Base-by-base conservation (phyloP, 495 filamentous ascomycete genomes). In the Neurospora sp. region DNA sequence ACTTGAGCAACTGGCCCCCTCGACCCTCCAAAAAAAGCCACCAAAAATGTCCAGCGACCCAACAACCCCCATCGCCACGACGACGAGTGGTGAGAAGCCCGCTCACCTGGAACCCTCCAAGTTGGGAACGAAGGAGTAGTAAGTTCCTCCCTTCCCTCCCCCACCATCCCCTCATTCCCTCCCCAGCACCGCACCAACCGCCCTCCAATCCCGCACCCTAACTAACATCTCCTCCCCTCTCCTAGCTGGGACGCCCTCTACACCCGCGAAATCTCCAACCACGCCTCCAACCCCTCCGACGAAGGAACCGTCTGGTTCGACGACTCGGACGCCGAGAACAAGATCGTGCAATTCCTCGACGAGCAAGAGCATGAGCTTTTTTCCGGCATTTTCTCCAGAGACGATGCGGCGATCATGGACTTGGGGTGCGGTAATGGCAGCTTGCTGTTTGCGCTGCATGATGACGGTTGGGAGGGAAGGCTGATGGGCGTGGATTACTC, bases 401-500 rank as follows among this genome's bases (percentile, higher is more conserved):
- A 69, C 8, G 46, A 73, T 8, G 74, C 79, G 16, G 40, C 83
- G 3, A 89, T 97, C 70, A 86, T 98, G 0, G 89, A 91, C 76
- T 78, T 98, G 0, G 96, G 96, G 1, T 97, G 93, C 0, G 96
- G 96, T 0, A 99, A 98, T 83, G 96, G 96, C 2, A 92, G 93
- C 77, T 87, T 98, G 78, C 85, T 98, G 4, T 95, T 96, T 74
- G 84, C 89, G 23, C 83, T 98, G 14, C 80, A 89, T 31, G 91
- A 90, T 62, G 83, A 80, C 0, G 87, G 82, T 14, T 84, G 87
- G 80, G 4, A 54, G n/a, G 93, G 93, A 0, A 76, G 78, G 5
- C 89, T 98, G 87, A 31, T 79, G 96, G 96, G 96, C 0, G 91
- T 97, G 35, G 95, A 99, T 85, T 98, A 99, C 76, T 94, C 91